Base-by-base conservation (phyloP, 805 yeast species). In the Kodamaea neixiangensis region DNA sequence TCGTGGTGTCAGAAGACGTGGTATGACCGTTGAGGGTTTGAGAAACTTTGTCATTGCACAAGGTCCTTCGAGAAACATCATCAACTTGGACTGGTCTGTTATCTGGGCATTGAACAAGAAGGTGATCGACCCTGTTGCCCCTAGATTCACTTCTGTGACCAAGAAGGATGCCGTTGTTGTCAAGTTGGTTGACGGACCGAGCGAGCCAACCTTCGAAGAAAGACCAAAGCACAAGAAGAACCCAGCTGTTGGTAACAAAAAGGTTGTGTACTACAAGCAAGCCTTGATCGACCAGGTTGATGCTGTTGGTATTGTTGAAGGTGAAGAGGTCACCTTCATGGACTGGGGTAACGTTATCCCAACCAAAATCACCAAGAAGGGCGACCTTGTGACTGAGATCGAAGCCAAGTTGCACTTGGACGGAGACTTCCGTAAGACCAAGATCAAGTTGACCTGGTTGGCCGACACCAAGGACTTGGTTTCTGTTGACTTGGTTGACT, bases 1-100 rank as follows among this genome's bases (percentile, higher is more conserved):
- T 37, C 86, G 98, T 73, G 99, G 99, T 78, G 97, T 93, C 48
- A 89, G 97, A 79, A 86, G 99, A 80, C 88, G 99, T 78, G 99
- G 99, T 78, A 94, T 94, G 99, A 85, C 97, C 37, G 96, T 94
- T 56, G 97, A 94, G 77, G 99, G 98, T 58, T 83, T 94, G 70
- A 84, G 93, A 73, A 88, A 89, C 79, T 94, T 94, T 64, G 88
- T 94, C 59, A 78, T 94, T 55, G 81, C 96, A 46, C 98, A 94
- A 77, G 99, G 99, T 64, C 99, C 99, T 38, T 93, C 98, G 44
- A 90, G 87, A 76, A 94, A 94, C 77, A 91, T 94, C 64, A 86
- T 94, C 67, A 94, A 96, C 78, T 79, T 94, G 67, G 99, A 94
- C 71, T 94, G 99, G 99, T 87, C 87, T 58, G 81, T 90, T 57